These are phyloP conservation scores for Aspergillus bertholletiae DNA, from an alignment of 495 filamentous ascomycete species.

Conservation along the genomic window DNA sequence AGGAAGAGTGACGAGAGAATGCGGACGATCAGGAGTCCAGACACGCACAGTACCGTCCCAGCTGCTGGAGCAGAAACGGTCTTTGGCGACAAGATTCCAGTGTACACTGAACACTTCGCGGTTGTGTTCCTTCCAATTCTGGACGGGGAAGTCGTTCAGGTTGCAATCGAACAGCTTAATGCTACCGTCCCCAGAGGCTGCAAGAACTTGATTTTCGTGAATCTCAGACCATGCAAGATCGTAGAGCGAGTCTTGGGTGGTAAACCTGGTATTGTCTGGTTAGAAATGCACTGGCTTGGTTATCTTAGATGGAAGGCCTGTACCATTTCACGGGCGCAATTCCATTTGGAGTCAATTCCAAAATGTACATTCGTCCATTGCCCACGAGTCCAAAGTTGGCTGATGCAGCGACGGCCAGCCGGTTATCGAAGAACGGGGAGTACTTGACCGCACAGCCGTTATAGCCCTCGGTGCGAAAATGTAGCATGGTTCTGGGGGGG, in stretches of 20 bases:
- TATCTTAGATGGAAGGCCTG: not conserved
- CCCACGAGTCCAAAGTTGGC: slow-evolving; percentile 96
- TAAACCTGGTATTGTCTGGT: slow-evolving; percentile 57
- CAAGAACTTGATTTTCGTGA: slow-evolving; percentile 88
- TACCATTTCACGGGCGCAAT: slow-evolving; percentile 78
- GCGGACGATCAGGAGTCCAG: slow-evolving; percentile 71
- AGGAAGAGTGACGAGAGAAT: slow-evolving; percentile 78
- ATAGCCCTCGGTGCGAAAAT: slow-evolving; percentile 88
- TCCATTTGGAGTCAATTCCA: slow-evolving; percentile 75
- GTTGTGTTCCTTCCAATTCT: slow-evolving; percentile 86
- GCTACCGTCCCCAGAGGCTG: slow-evolving; percentile 84
- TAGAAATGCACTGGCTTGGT: not conserved
- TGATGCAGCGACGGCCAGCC: slow-evolving; percentile 79
- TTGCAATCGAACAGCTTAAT: slow-evolving; percentile 89
- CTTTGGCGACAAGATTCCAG: slow-evolving; percentile 91
- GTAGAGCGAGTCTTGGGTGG: slow-evolving; percentile 95
- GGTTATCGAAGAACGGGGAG: slow-evolving; percentile 94
- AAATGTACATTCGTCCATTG: slow-evolving; percentile 83
- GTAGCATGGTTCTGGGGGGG: slow-evolving; percentile 62
- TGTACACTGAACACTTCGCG: slow-evolving; percentile 86
- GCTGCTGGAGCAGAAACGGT: slow-evolving; percentile 78
- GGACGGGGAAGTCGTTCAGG: slow-evolving; percentile 74
- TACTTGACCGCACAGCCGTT: slow-evolving; percentile 96
- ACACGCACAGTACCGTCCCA: slow-evolving; percentile 96
- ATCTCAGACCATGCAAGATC: slow-evolving; percentile 91